Base-by-base conservation (phyloP, 2,329 filamentous ascomycete species). In the Aureobasidium sp. region DNA sequence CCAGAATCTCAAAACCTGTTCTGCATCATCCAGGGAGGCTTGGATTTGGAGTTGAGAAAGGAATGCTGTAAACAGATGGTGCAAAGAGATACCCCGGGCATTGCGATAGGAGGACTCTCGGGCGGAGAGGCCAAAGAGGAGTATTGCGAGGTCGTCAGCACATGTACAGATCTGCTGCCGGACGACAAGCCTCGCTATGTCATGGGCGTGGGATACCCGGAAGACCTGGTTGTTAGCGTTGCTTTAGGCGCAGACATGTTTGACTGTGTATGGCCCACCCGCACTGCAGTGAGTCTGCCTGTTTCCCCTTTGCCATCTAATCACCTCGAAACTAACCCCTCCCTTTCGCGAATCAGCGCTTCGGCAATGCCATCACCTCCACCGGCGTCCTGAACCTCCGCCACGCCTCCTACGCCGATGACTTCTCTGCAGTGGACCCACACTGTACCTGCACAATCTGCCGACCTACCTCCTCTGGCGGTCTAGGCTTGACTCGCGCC, bases 181-280 rank as follows among this genome's bases (percentile, higher is more conserved):
- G 88, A 93, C 62, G 79, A 89, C 64, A 99, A 99, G 76, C 94
- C 94, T n/a, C 84, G 94, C 72, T 99, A 99, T 76, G 93, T 99
- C 62, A 99, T 99, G 95, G 94, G 94, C 19, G 94, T 99, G 67
- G 85, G 94, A 14, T 99, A 97, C 74, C 94, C 94, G 1, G 94
- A 97, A 77, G 94, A 99, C 71, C 80, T 99, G 61, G 84, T 99
- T 1, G 92, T 99, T 42, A 95, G 91, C 59, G 87, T 97, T 4
- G 94, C 94, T 1, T 81, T 99, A 0, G 94, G 94, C 3, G 94
- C 94, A 53, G 94, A 99, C 76, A 99, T 99, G 94, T 99, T 99
- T 72, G 94, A 99, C 76, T 99, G 95, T 71, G 94, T 99, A 7
- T 99, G 94, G 94, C 95, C 94, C 1, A 97, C 94, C 5, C 82